A percentile compares a stretch with the other conserved stretches of the same genome.
Evolutionary conservation across 2,329 filamentous ascomycete genomes (phyloP).

Genomic region (Thielaviopsis musarum): DNA sequence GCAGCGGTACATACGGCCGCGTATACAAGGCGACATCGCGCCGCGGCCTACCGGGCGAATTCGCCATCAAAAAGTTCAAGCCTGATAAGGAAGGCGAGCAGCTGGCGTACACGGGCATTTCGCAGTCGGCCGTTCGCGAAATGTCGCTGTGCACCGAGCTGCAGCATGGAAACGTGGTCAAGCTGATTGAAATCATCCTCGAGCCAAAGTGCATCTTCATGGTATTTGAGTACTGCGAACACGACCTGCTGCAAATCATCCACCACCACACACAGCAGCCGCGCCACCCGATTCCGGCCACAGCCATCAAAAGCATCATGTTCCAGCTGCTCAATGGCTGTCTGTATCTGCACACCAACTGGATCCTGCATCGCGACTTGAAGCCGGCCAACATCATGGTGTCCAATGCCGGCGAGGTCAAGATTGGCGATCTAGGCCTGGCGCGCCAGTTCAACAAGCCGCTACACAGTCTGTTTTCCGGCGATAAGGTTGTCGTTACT

Average conservation of each 20-base stretch:
- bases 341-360: constrained; percentile 87
- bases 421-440: constrained; percentile 85
- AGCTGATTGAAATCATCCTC: constrained; percentile 84
- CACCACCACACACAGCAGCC: constrained; percentile 90
- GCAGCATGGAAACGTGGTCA: constrained; percentile 74
- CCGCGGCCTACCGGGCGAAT: constrained; percentile 53
- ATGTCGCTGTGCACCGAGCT: constrained; percentile 95
- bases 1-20: constrained; percentile 90
- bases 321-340: constrained; percentile 91
- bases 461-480: constrained; percentile 74
- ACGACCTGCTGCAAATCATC: constrained; percentile 93
- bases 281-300: constrained; percentile 71
- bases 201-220: constrained; percentile 99
- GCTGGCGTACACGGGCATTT: constrained; percentile 90
- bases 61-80: constrained; percentile 99
- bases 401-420: constrained; percentile 73
- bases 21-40: constrained; percentile 88
- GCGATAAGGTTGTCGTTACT: constrained; percentile 95
- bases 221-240: constrained; percentile 97
- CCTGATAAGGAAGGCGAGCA: constrained; percentile 95
- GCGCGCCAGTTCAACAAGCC: constrained; percentile 90
- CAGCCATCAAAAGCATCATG: constrained; percentile 83
- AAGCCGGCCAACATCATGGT: constrained; percentile 99
- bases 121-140: constrained; percentile 89
- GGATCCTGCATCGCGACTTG: constrained; percentile 91